Evolutionary conservation across 768 basidiomycete genomes (phyloP).

Genomic region (Serendipita vermifera): DNA sequence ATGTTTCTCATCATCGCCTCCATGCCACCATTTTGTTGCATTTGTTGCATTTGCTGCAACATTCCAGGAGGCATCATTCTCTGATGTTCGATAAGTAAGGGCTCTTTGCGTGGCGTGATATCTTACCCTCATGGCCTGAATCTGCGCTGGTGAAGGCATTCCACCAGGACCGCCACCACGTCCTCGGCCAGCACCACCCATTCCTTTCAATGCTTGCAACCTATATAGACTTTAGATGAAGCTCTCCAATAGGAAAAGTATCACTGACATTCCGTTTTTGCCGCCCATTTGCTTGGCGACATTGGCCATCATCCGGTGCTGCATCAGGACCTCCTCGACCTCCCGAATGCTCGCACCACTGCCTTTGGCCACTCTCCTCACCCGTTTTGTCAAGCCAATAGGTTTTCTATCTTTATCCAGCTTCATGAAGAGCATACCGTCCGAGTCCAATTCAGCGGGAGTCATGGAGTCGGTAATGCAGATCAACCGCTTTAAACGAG

Average conservation of each 20-base stretch:
- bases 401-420: conserved; percentile 72
- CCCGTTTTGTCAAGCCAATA: conserved; percentile 76
- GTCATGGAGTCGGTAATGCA: conserved; percentile 99
- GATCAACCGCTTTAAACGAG: conserved; percentile 93
- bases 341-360: conserved; percentile 91
- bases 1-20: conserved; percentile 98
- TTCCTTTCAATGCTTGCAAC: conserved; percentile 83
- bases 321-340: conserved; percentile 93
- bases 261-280: conserved; percentile 78
- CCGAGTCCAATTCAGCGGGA: conserved; percentile 82
- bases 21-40: conserved; percentile 71
- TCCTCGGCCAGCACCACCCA: conserved; percentile 76
- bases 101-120: conserved; percentile 9
- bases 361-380: conserved; percentile 79
- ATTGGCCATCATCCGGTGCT: conserved; percentile 97
- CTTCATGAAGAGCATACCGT: conserved; percentile 84
- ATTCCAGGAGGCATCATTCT: conserved; percentile 91
- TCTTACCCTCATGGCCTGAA: conserved; percentile 83
- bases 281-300: conserved; percentile 98
- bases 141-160: conserved; percentile 85
- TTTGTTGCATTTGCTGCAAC: conserved; percentile 85
- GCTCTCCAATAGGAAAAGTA: conserved; percentile 7
- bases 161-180: conserved; percentile 78
- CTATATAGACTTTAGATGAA: conserved; percentile 24
- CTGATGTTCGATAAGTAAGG: conserved; percentile 27